Evolutionary conservation across 805 yeast genomes (phyloP).

Genomic region (Spathaspora sp.): DNA sequence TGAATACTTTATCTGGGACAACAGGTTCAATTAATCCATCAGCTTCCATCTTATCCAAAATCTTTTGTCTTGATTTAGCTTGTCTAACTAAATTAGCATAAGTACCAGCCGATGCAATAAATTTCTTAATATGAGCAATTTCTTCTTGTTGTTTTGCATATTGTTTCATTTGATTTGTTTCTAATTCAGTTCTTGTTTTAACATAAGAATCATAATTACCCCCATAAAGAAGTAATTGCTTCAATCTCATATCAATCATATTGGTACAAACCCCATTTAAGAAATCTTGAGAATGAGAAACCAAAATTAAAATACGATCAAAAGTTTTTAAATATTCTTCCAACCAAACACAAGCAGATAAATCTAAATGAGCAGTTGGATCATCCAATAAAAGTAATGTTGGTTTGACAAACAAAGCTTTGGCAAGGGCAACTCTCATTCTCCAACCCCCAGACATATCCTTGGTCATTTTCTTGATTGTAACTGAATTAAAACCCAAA

Average conservation of each 20-base stretch:
- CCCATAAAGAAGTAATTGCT: slow-evolving; percentile 75
- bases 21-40: slow-evolving; percentile 95
- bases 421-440: slow-evolving; percentile 98
- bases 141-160: slow-evolving; percentile 98
- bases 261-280: slow-evolving; percentile 96
- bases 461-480: slow-evolving; percentile 90
- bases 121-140: slow-evolving; percentile 95
- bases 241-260: slow-evolving; percentile 95
- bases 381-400: slow-evolving; percentile 92
- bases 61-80: slow-evolving; percentile 99
- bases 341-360: slow-evolving; percentile 99
- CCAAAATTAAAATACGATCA: slow-evolving; percentile 89
- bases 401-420: slow-evolving; percentile 97
- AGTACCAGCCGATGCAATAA: slow-evolving; percentile 99
- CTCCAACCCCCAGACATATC: slow-evolving; percentile 99
- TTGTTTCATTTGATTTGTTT: slow-evolving; percentile 97
- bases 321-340: slow-evolving; percentile 95
- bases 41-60: slow-evolving; percentile 99
- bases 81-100: slow-evolving; percentile 98
- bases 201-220: slow-evolving; percentile 98
- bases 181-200: slow-evolving; percentile 91
- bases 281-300: slow-evolving; percentile 99
- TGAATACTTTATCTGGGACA: slow-evolving; percentile 86
- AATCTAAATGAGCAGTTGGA: slow-evolving; percentile 98
- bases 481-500: slow-evolving; percentile 87